A percentile compares a stretch with the other conserved stretches of the same genome.
Conservation (phyloP, 2,329 filamentous ascomycete species). For the Lachnellula subtilissima region DNA sequence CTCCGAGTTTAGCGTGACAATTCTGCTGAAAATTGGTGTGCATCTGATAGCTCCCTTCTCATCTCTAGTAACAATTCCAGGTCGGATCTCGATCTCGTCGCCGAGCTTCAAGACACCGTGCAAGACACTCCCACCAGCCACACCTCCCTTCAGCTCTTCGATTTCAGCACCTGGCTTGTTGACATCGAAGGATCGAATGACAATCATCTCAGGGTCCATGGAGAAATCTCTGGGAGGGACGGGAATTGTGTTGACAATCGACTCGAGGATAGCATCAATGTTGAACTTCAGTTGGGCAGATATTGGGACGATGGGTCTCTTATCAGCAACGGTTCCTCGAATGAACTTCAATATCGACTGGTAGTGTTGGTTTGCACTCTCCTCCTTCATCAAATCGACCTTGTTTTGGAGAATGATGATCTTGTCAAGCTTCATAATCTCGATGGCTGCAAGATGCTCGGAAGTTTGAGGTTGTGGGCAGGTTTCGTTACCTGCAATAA, state of each 20-base stretch:
- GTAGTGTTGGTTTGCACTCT: conserved; percentile 89
- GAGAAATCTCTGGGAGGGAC: conserved; percentile 88
- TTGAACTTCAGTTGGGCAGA: conserved; percentile 99
- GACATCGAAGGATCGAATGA: conserved; percentile 98
- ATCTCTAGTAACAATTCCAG: conserved; percentile 96
- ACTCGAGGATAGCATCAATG: conserved; percentile 96
- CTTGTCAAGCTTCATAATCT: conserved; percentile 99
- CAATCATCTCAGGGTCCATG: conserved; percentile 93
- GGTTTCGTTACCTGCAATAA: conserved; percentile 97
- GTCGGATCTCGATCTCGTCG: conserved; percentile 97
- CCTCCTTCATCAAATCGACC: conserved; percentile 96
- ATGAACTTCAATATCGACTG: conserved; percentile 98
- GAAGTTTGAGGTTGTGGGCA: conserved; percentile 98
- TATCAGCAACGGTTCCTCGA: conserved; percentile 91
- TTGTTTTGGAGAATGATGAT: conserved; percentile 99
- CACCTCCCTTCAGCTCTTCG: conserved; percentile 96
- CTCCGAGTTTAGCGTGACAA: conserved; percentile 93
- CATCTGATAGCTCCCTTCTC: conserved; percentile 91
- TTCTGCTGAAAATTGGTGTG: conserved; percentile 92
- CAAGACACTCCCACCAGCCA: conserved; percentile 93
- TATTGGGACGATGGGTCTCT: conserved; percentile 93
- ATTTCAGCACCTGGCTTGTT: conserved; percentile 99
- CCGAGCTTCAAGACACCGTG: conserved; percentile 95
- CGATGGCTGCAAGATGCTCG: conserved; percentile 96
- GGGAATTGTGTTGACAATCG: conserved; percentile 91